Evolutionary conservation across 495 filamentous ascomycete species (phyloP).

Genomic region (Xylona heveae): DNA sequence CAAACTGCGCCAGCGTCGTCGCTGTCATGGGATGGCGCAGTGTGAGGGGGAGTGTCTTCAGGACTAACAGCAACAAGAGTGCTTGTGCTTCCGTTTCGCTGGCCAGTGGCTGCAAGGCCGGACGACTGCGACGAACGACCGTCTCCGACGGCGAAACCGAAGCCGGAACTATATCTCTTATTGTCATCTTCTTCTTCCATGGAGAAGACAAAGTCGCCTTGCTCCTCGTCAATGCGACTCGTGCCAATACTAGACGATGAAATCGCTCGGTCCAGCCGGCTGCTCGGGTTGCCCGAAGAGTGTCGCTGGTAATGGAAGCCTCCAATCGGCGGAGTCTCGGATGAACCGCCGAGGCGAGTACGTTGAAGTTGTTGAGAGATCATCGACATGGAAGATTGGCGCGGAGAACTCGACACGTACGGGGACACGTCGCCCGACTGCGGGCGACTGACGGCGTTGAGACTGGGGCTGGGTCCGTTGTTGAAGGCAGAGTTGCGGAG

Average conservation of each 20-base stretch:
- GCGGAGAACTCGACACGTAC: slow-evolving; percentile 43
- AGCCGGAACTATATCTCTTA: slow-evolving; percentile 15
- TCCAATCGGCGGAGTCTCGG: not conserved
- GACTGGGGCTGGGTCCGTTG: slow-evolving; percentile 40
- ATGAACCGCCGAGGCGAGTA: slow-evolving; percentile 14
- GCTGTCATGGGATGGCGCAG: no score
- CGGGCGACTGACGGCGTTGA: slow-evolving; percentile 30
- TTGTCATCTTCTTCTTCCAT: slow-evolving; percentile 57
- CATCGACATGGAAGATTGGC: slow-evolving; percentile 25
- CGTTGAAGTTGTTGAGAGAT: slow-evolving; percentile 24
- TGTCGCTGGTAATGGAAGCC: slow-evolving; percentile 4
- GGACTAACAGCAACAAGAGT: no score
- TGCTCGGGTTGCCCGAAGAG: slow-evolving; percentile 2
- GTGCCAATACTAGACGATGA: slow-evolving; percentile 14
- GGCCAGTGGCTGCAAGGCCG: no score
- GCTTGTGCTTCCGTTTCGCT: no score
- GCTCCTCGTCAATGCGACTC: slow-evolving; percentile 36
- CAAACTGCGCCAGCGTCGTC: no score
- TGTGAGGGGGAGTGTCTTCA: no score
- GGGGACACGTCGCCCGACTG: slow-evolving; percentile 35
- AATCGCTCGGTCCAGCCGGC: slow-evolving; percentile 11
- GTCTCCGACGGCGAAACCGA: slow-evolving; percentile 5
- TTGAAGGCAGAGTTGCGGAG: slow-evolving; percentile 63
- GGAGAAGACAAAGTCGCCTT: slow-evolving; percentile 52
- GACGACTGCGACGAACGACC: no score